Evolutionary conservation across 2,329 filamentous ascomycete genomes (phyloP).

Genomic region (Pseudocercospora ulei): DNA sequence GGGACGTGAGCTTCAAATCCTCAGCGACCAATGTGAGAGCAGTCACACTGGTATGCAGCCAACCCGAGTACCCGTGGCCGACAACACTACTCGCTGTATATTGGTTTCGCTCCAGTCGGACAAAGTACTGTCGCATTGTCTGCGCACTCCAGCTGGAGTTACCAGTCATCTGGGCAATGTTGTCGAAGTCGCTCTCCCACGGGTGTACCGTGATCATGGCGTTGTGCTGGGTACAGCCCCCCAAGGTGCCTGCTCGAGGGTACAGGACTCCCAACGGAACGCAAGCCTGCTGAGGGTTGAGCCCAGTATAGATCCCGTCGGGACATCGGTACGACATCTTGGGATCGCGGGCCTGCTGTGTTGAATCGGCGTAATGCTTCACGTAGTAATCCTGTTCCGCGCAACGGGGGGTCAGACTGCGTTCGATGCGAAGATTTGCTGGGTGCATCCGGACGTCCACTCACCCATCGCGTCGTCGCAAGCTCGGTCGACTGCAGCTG

Average conservation of each 20-base stretch:
- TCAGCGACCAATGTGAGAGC: slow-evolving; percentile 45
- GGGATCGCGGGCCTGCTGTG: slow-evolving; percentile 47
- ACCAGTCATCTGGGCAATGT: slow-evolving; percentile 51
- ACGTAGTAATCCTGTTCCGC: slow-evolving; percentile 54
- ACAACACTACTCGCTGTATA: slow-evolving; percentile 37
- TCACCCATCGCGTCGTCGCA: slow-evolving; percentile 41
- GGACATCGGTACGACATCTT: slow-evolving; percentile 48
- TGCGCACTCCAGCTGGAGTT: slow-evolving; percentile 50
- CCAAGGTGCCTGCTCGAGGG: slow-evolving; percentile 49
- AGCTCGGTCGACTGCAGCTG: slow-evolving; percentile 46
- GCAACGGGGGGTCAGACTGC: slow-evolving; percentile 1
- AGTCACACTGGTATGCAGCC: slow-evolving; percentile 46
- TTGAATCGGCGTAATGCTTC: slow-evolving; percentile 51
- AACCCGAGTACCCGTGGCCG: slow-evolving; percentile 53
- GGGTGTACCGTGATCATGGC: slow-evolving; percentile 52
- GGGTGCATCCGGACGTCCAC: background rate
- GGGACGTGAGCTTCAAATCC: slow-evolving; percentile 47
- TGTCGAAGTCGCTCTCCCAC: slow-evolving; percentile 50
- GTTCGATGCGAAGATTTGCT: background rate
- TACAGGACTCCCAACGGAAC: slow-evolving; percentile 49
- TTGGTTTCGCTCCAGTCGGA: slow-evolving; percentile 46
- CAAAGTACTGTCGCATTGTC: slow-evolving; percentile 52
- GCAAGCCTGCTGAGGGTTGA: slow-evolving; percentile 46
- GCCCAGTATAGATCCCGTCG: slow-evolving; percentile 43
- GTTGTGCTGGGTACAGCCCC: slow-evolving; percentile 48